Percentiles rank a stretch among this genome's conserved stretches.
These are phyloP conservation scores for Penicillium coprophilum DNA, from an alignment of 495 filamentous ascomycete genomes.

Conservation along the genomic window DNA sequence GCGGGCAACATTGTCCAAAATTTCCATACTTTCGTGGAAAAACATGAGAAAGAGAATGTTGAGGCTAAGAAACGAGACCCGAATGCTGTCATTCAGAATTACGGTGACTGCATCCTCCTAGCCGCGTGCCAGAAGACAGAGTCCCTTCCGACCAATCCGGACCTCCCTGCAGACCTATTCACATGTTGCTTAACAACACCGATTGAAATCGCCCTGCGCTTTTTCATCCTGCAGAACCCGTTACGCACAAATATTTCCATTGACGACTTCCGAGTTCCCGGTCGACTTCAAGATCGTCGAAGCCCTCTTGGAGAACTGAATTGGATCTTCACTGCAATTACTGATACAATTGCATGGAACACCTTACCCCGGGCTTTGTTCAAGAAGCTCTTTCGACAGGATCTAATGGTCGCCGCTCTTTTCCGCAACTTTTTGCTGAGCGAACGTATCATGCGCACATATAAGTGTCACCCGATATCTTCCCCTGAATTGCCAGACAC, in stretches of 20 bases:
- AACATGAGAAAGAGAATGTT: conserved; percentile 82
- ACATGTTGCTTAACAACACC: conserved; percentile 94
- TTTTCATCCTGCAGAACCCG: conserved; percentile 91
- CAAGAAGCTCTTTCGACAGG: conserved; percentile 94
- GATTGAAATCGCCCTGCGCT: conserved; percentile 93
- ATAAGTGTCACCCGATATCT: conserved; percentile 90
- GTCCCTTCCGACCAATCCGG: conserved; percentile 93
- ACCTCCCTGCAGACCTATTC: conserved; percentile 92
- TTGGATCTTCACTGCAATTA: conserved; percentile 99
- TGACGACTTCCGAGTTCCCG: conserved; percentile 76
- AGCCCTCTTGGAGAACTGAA: conserved; percentile 95
- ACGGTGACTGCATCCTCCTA: conserved; percentile 81
- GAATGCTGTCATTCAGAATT: conserved; percentile 66
- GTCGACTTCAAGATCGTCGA: conserved; percentile 85
- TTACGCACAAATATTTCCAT: conserved; percentile 71
- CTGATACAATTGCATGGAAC: conserved; percentile 99
- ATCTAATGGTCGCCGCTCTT: conserved; percentile 97
- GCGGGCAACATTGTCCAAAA: conserved; percentile 93
- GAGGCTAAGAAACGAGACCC: conserved; percentile 73
- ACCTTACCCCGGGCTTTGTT: conserved; percentile 84
- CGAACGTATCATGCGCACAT: conserved; percentile 91
- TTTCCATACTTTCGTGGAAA: conserved; percentile 90
- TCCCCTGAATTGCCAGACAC: conserved; percentile 87
- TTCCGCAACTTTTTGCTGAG: conserved; percentile 95
- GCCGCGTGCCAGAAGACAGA: conserved; percentile 88